Evolutionary conservation across 1,139 yeast genomes (phyloP).

Genomic region (Spencermartinsiella ligniputridi): DNA sequence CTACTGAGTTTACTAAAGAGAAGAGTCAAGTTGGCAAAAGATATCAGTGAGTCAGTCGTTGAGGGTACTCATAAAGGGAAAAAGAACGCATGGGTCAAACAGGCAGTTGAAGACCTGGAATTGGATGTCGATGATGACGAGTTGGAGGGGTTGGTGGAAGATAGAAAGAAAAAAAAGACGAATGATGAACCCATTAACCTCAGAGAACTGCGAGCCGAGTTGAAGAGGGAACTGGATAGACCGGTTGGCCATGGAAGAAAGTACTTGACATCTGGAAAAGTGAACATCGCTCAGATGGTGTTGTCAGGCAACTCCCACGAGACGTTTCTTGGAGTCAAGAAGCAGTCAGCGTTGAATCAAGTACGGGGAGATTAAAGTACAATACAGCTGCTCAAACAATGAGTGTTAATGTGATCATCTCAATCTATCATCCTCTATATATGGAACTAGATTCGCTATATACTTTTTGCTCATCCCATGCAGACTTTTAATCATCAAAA

Average conservation of each 20-base stretch:
- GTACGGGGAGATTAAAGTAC: slow-evolving; percentile 28
- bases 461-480: slow-evolving; percentile 36
- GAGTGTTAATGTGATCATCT: neutral
- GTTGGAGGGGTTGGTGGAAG: slow-evolving; percentile 31
- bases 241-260: slow-evolving; percentile 52
- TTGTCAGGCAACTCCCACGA: slow-evolving; percentile 67
- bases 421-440: too few relatives aligned
- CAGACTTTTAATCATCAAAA: slow-evolving; percentile 65
- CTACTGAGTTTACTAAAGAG: slow-evolving; percentile 65
- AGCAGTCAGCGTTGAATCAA: slow-evolving; percentile 65
- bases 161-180: slow-evolving; percentile 39
- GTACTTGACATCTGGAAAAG: slow-evolving; percentile 80
- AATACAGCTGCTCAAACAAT: neutral
- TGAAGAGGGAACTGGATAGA: slow-evolving; percentile 49
- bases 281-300: slow-evolving; percentile 80
- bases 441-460: too few relatives aligned
- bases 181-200: slow-evolving; percentile 33
- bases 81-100: slow-evolving; percentile 75
- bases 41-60: slow-evolving; percentile 67
- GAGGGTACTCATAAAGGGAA: slow-evolving; percentile 58
- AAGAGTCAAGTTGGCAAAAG: slow-evolving; percentile 63
- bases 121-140: slow-evolving; percentile 62
- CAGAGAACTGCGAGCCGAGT: slow-evolving; percentile 48
- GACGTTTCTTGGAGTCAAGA: slow-evolving; percentile 65
- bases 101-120: slow-evolving; percentile 93